Percentiles rank a stretch among this genome's conserved stretches.
These are phyloP conservation scores for Colletotrichum ledebouriae DNA, from an alignment of 2,329 filamentous ascomycete genomes.

Conservation along the genomic window DNA sequence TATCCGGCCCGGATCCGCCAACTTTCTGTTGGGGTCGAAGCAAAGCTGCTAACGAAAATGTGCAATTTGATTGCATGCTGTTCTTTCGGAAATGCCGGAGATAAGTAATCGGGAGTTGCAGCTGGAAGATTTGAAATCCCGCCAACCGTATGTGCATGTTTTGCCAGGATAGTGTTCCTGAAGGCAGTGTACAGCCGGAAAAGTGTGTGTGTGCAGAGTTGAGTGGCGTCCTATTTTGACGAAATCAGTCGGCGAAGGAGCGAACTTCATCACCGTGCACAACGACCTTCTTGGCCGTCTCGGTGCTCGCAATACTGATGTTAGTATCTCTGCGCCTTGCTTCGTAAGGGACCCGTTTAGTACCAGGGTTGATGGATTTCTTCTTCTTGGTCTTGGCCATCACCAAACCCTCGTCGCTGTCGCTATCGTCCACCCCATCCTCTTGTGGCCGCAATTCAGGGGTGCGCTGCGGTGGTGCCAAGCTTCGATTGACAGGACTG, in stretches of 20 bases:
- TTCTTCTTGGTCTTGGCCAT: slow-evolving; percentile 68
- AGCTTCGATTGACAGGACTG: slow-evolving; percentile 21
- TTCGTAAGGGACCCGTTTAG: slow-evolving; percentile 52
- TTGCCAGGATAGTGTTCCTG: not conserved
- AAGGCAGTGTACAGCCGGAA: slow-evolving; percentile 25
- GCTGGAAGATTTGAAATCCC: slow-evolving; percentile 9
- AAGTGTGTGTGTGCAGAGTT: slow-evolving; percentile 2
- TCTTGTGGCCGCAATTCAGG: slow-evolving; percentile 42
- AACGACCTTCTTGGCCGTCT: slow-evolving; percentile 70
- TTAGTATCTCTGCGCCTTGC: slow-evolving; percentile 70
- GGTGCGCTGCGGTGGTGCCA: slow-evolving; percentile 21
- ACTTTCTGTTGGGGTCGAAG: slow-evolving; percentile 11
- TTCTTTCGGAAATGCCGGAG: slow-evolving; percentile 31
- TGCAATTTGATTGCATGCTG: slow-evolving; percentile 42
- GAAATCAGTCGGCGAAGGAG: slow-evolving; percentile 17
- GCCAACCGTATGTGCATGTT: slow-evolving; percentile 22
- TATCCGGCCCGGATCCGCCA: slow-evolving; percentile 15
- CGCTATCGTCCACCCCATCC: slow-evolving; percentile 63
- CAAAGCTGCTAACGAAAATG: slow-evolving; percentile 14
- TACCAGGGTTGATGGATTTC: slow-evolving; percentile 43
- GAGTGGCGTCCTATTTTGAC: not conserved
- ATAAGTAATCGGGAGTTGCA: not conserved
- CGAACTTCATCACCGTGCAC: slow-evolving; percentile 37
- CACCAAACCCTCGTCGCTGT: slow-evolving; percentile 67
- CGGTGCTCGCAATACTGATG: slow-evolving; percentile 71